A percentile compares a stretch with the other conserved stretches of the same genome.
Conservation (phyloP, 805 yeast species). For the Lipomyces sp. region DNA sequence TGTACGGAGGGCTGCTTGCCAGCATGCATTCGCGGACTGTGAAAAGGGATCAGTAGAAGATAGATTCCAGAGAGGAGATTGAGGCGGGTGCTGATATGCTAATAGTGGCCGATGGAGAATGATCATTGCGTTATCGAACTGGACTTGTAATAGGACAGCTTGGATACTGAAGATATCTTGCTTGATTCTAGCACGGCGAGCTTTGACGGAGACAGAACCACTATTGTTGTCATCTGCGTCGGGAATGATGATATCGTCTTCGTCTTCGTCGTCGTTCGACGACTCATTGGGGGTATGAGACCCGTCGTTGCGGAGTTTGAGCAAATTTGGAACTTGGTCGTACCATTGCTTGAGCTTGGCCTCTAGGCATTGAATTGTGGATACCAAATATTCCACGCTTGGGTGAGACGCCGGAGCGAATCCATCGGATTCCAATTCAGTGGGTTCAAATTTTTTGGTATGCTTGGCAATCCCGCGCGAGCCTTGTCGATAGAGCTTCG, state of each 20-base stretch:
- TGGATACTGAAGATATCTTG: conserved; percentile 21
- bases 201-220: conserved; percentile 3
- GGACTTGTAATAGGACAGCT: conserved; percentile 25
- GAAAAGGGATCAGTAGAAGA: conserved; percentile 18
- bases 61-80: not conserved
- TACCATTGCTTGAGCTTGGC: conserved; percentile 25
- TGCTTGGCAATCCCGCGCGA: not conserved
- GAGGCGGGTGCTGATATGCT: conserved; percentile 11
- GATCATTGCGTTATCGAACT: conserved; percentile 29
- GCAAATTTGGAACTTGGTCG: conserved; percentile 15
- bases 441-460: not conserved
- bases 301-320: conserved; percentile 18
- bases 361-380: conserved; percentile 17
- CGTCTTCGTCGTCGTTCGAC: conserved; percentile 13
- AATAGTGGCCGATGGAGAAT: conserved; percentile 29
- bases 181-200: conserved; percentile 15
- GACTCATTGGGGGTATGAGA: conserved; percentile 5
- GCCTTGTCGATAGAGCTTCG: conserved; percentile 19
- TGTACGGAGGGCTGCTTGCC: conserved; percentile 29
- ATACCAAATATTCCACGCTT: conserved; percentile 10
- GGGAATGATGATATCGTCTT: conserved; percentile 8
- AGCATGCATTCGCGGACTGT: conserved; percentile 23
- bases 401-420: not conserved
- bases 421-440: not conserved
- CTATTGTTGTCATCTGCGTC: conserved; percentile 12